Evolutionary conservation across 2,329 filamentous ascomycete genomes (phyloP), one percentile per base, ranked within the genome.

Genomic region (Colletotrichum limetticola): DNA sequence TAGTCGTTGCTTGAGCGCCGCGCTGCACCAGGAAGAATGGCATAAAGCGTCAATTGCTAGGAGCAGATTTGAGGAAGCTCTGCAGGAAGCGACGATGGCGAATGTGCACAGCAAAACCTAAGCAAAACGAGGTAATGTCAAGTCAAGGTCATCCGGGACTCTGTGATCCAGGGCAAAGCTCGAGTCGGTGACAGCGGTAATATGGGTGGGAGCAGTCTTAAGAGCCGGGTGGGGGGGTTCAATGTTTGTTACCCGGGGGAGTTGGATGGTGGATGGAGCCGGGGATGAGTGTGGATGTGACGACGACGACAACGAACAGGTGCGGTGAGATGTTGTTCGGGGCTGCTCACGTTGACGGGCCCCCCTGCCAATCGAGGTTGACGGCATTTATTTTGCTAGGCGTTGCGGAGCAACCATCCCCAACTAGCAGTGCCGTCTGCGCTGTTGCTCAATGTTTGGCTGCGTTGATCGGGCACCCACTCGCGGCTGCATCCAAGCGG

Each of bases 111-210:
- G 28, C 60, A 22, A 42, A 35, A 35, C 32, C 32, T 35, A 35
- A 52, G 32, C 63, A 65, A 55, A 67, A 53, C 64, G 49, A 49
- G 64, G 63, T 35, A 52, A 16, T 63, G 32, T 68, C 8, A 76
- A 74, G 22, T 74, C 72, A 9, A 74, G 60, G 65, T 80, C 79
- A 19, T 35, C 28, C 60, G 60, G 60, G 60, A 32, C 49, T 63
- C 26, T 63, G 26, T 63, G 46, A 26, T 30, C 60, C 26, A 16
- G 49, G 77, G 74, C 46, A 82, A 80, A 49, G 78, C 53, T 84
- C 82, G 67, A 83, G 62, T 82, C 78, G 49, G 49, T 56, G 56
- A 57, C 30, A 49, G 42, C 42, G 30, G 42, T 37, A 61, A 28
- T 57, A 71, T 68, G 66, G 53, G 68, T 49, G 30, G 11, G 42